Evolutionary conservation across 768 basidiomycete genomes (phyloP), one percentile per base, ranked within the genome.

Genomic region (Boletus eberwhitei): DNA sequence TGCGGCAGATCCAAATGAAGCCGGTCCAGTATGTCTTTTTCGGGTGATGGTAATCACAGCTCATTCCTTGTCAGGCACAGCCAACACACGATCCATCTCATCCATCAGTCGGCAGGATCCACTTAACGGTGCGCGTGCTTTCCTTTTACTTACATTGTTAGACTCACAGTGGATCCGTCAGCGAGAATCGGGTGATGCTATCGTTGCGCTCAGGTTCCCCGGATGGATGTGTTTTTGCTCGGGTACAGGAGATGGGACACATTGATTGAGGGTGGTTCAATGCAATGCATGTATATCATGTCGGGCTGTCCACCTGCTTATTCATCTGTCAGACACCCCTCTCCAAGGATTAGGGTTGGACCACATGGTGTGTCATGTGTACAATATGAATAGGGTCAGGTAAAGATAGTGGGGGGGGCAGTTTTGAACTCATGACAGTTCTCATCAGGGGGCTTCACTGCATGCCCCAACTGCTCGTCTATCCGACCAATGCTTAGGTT

Each of bases 221-320:
- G 5, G 29, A 5, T 54, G 53, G 53, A 37, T 54, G 53, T 54
- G 53, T 37, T 53, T 4, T 17, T 8, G 17, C 11, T 8, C 50
- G 5, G 5, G 36, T 22, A 22, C 21, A 6, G 32, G 24, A 19
- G 46, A 53, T 26, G 48, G 32, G 21, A 35, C n/a, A 5, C 21
- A 40, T 37, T 41, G 22, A 48, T 9, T 9, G 1, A 4, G 21
- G 17, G 17, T 14, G 21, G 24, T 34, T 16, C n/a, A 6, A 24
- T 13, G 31, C 40, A 8, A 7, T 4, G n/a, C n/a, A n/a, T n/a
- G n/a, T n/a, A n/a, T n/a, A n/a, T n/a, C n/a, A n/a, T n/a, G n/a
- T n/a, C n/a, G n/a, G n/a, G n/a, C n/a, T n/a, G n/a, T n/a, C n/a
- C n/a, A n/a, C n/a, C n/a, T n/a, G n/a, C n/a, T n/a, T n/a, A n/a